Conservation (phyloP, 768 basidiomycete species). For the Cyathus striatus region DNA sequence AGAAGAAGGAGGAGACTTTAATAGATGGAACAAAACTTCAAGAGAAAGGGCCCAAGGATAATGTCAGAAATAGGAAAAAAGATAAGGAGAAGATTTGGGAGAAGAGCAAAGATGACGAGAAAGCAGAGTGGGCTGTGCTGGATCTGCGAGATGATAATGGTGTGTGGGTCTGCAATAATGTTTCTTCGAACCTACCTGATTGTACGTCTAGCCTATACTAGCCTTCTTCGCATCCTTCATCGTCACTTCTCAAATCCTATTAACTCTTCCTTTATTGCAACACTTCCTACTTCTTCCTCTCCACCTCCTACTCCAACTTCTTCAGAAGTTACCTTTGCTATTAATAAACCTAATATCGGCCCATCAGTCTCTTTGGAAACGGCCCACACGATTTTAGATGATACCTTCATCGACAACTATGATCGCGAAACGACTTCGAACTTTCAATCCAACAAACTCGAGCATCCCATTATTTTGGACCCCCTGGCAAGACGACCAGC, state of each 20-base stretch:
- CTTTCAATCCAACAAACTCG: slow-evolving; percentile 5
- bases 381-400: too few relatives aligned
- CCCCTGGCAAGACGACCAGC: not conserved
- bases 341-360: slow-evolving; percentile 20
- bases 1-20: not conserved
- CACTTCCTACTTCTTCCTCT: slow-evolving; percentile 9
- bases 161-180: too few relatives aligned
- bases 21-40: too few relatives aligned
- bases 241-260: slow-evolving; percentile 30
- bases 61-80: too few relatives aligned
- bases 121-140: slow-evolving; percentile 46
- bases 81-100: slow-evolving; percentile 2
- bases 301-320: slow-evolving; percentile 13
- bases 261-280: slow-evolving; percentile 36
- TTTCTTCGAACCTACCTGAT: too few relatives aligned
- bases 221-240: slow-evolving; percentile 49
- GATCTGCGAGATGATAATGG: slow-evolving; percentile 46
- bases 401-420: too few relatives aligned
- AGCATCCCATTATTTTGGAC: slow-evolving; percentile 4
- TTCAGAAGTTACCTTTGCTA: too few relatives aligned
- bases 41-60: too few relatives aligned
- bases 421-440: too few relatives aligned
- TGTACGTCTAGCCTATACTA: slow-evolving; percentile 34
- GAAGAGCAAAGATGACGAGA: slow-evolving; percentile 16
- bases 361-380: slow-evolving; percentile 9